These are phyloP conservation scores for Saprolegnia diclina DNA, from an alignment of 352 stramenopile genomes.

Conservation along the genomic window DNA sequence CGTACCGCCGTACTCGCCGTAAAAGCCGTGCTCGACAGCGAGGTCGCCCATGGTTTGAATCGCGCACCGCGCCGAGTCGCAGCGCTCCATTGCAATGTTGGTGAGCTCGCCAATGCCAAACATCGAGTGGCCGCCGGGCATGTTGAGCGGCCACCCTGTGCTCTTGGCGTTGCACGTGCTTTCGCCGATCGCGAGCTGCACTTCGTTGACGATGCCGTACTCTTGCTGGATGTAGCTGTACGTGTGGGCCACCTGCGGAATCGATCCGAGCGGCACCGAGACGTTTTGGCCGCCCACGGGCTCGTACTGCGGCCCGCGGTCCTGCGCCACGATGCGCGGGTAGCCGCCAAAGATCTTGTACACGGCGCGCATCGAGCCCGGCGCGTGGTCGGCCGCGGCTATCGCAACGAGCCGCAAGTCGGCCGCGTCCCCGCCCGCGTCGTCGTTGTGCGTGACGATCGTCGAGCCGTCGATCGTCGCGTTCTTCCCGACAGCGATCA, in stretches of 20 bases:
- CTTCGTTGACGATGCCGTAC: conserved; percentile 71
- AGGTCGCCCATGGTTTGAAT: conserved; percentile 60
- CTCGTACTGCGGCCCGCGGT: conserved; percentile 5
- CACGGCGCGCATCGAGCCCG: background rate
- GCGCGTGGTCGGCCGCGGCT: background rate
- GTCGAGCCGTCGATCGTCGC: conserved; percentile 28
- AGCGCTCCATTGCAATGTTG: conserved; percentile 49
- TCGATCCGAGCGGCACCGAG: conserved; percentile 33
- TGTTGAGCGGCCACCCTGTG: conserved; percentile 28
- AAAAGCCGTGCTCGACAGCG: conserved; percentile 64
- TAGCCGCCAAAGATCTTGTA: conserved; percentile 23
- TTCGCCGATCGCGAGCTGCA: conserved; percentile 61
- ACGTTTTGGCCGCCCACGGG: conserved; percentile 13
- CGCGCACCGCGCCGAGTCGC: conserved; percentile 36
- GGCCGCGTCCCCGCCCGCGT: conserved; percentile 23
- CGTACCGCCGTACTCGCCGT: conserved; percentile 39
- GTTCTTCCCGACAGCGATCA: conserved; percentile 24
- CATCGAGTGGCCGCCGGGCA: conserved; percentile 32
- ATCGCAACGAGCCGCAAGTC: conserved; percentile 25
- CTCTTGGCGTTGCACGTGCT: conserved; percentile 46
- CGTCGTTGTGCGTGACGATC: conserved; percentile 29
- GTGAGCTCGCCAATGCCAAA: conserved; percentile 48
- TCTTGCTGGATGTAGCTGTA: conserved; percentile 65
- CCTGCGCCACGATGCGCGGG: conserved; percentile 6
- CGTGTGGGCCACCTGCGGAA: conserved; percentile 50